phyloP scores from a whole-genome alignment of 1,139 yeast genomes.

The Yamadazyma conglobata region DNA sequence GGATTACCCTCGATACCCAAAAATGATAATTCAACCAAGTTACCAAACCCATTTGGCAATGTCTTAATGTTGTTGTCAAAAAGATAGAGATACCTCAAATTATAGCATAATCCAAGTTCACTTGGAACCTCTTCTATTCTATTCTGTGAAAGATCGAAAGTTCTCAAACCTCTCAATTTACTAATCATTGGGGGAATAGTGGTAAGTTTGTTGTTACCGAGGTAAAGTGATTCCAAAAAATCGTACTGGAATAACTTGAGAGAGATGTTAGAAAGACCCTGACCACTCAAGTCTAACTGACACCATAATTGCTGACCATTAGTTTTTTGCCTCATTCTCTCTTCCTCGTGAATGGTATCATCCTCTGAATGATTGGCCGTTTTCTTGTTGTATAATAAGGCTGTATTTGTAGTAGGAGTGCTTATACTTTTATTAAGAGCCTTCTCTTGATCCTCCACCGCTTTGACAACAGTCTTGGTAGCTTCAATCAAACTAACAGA shows the following conservation, averaged over 20 bases:
- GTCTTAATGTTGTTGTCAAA: conserved; percentile 80
- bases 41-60: conserved; percentile 84
- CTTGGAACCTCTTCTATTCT: conserved; percentile 66
- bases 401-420: conserved; percentile 33
- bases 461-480: conserved; percentile 47
- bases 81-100: conserved; percentile 74
- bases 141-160: conserved; percentile 83
- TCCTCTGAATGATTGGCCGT: conserved; percentile 56
- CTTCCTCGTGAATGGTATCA: conserved; percentile 75
- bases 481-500: conserved; percentile 51
- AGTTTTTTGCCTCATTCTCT: conserved; percentile 66
- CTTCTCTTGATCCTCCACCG: conserved; percentile 42
- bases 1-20: conserved; percentile 95
- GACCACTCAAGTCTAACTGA: conserved; percentile 88
- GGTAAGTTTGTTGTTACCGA: conserved; percentile 80
- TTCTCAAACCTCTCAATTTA: conserved; percentile 69
- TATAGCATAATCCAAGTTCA: conserved; percentile 80
- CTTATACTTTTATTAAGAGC: conserved; percentile 19
- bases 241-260: conserved; percentile 76
- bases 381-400: conserved; percentile 62
- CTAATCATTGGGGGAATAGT: conserved; percentile 67
- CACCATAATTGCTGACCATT: conserved; percentile 88
- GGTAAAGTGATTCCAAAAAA: conserved; percentile 80
- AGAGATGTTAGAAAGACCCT: conserved; percentile 69
- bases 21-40: conserved; percentile 77